These are phyloP conservation scores for Dactylellina drechsleri DNA, from an alignment of 2,329 filamentous ascomycete genomes.

Conservation along the genomic window DNA sequence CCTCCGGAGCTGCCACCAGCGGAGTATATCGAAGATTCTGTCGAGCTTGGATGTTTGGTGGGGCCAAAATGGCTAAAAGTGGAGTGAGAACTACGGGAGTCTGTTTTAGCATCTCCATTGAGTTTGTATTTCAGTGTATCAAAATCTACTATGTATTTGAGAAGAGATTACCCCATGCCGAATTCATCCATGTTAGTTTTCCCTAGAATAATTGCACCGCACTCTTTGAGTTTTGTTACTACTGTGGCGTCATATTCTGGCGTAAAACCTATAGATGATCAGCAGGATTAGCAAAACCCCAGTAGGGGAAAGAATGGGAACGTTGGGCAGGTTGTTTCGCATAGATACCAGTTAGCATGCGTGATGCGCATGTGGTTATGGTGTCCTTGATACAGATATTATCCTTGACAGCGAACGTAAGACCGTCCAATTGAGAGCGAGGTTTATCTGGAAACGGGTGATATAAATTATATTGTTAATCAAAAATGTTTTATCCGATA, in stretches of 20 bases:
- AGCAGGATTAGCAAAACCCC: slow-evolving; percentile 15
- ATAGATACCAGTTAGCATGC: slow-evolving; percentile 67
- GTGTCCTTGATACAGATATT: slow-evolving; percentile 75
- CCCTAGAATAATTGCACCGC: slow-evolving; percentile 73
- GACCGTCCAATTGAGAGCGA: slow-evolving; percentile 61
- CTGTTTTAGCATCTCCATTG: too few species aligned
- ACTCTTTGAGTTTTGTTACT: slow-evolving; percentile 72
- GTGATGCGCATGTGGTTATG: slow-evolving; percentile 86
- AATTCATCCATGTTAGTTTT: slow-evolving; percentile 98
- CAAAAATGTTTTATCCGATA: not conserved
- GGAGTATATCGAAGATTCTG: slow-evolving; percentile 65
- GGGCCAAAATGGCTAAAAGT: slow-evolving; percentile 74
- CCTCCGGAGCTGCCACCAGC: slow-evolving; percentile 93
- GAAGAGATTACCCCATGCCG: slow-evolving; percentile 75
- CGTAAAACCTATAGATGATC: slow-evolving; percentile 71
- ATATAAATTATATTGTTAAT: not conserved
- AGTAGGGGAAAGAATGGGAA: not conserved
- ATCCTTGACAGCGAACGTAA: slow-evolving; percentile 75
- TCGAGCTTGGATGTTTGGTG: slow-evolving; percentile 68
- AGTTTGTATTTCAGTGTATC: too few species aligned
- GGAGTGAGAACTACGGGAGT: slow-evolving; percentile 70
- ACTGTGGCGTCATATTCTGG: slow-evolving; percentile 80
- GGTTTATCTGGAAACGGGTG: not conserved
- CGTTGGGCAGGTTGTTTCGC: not conserved
- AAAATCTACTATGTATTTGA: too few species aligned